Evolutionary conservation across 768 basidiomycete genomes (phyloP), one percentile per base, ranked within the genome.

Genomic region (Candolleomyces eurysporus): DNA sequence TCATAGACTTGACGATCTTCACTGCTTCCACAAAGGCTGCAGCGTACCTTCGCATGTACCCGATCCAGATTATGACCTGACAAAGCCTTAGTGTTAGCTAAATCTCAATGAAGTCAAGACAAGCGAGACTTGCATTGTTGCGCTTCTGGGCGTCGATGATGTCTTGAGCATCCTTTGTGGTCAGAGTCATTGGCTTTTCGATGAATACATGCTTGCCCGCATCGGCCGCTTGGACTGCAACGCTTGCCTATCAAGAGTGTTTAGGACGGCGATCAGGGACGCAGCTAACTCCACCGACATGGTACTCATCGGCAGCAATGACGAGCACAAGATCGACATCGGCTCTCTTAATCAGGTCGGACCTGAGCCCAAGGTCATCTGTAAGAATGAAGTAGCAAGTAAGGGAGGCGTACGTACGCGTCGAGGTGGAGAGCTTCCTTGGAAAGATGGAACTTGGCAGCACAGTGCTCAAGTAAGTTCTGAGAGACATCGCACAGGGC

Each of bases 141-240:
- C 54, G 54, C 54, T 56, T 56, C 42, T 56, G 54, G 39, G 54
- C 54, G 19, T n/a, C 22, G 9, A 56, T 43, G 13, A 56, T 39
- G 4, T 19, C 13, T 26, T 56, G 39, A 17, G 54, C 54, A 26
- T 56, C 54, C 19, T 40, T 11, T 19, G 36, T 43, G 36, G 54
- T 56, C 39, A 56, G 26, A n/a, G 54, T 42, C 54, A 56, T 56
- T 14, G 54, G 54, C 40, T 56, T 56, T 36, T 56, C 54, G 26
- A 56, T 56, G 40, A 56, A 56, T 1, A 56, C 54, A 36, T 56
- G 54, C 22, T 56, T 56, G 16, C 54, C 54, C 21, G 54, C 54
- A 19, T 56, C 40, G 7, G 54, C 54, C 4, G 54, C 54, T 43
- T 56, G 39, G 42, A 56, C 21, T 6, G 54, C 54, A 39, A 26